Evolutionary conservation across 106 monocot genomes (phyloP), one percentile per base, ranked within the genome.

Genomic region (Xerophyta viscosa): DNA sequence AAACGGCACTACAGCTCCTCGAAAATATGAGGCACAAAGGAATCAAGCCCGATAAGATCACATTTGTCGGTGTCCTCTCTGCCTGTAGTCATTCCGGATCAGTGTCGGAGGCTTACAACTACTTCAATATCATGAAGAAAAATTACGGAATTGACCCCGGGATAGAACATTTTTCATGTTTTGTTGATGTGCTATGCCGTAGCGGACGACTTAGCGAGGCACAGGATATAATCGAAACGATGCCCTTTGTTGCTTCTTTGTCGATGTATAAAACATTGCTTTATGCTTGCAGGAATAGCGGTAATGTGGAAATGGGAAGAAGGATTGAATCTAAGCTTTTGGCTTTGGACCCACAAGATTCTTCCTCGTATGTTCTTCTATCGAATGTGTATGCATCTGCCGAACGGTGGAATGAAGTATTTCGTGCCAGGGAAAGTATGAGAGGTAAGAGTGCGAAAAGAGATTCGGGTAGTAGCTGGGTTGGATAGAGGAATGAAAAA

Each of bases 81-180:
- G 75, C 88, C 63, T 88, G 88, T 52, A 88, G 88, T 54, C 88
- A 82, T 66, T 68, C 88, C 10, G 88, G 88, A 2, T 54, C 78
- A 20, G 75, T 88, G 0, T 75, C 65, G 24, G 63, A 78, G 54
- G 88, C 88, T 58, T 56, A 82, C 27, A 37, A 28, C 2, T 69
- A 82, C 57, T 79, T 88, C 1, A 55, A 82, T 17, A 68, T 75
- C 8, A 88, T 82, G 88, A 7, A 6, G 1, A 44, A 8, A 30
- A 71, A 82, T 19, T 82, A 79, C 50, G 50, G 31, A 11, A 82
- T 88, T 36, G 18, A 61, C 30, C 82, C 78, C 29, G 88, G 79
- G 31, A 31, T 64, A 46, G 88, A 88, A 62, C 88, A 88, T 37
- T 88, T 78, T 48, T 79, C 82, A 41, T 82, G 88, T 62, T 50